Conservation (phyloP, 2,329 filamentous ascomycete genomes). For the Beauveria sp. region DNA sequence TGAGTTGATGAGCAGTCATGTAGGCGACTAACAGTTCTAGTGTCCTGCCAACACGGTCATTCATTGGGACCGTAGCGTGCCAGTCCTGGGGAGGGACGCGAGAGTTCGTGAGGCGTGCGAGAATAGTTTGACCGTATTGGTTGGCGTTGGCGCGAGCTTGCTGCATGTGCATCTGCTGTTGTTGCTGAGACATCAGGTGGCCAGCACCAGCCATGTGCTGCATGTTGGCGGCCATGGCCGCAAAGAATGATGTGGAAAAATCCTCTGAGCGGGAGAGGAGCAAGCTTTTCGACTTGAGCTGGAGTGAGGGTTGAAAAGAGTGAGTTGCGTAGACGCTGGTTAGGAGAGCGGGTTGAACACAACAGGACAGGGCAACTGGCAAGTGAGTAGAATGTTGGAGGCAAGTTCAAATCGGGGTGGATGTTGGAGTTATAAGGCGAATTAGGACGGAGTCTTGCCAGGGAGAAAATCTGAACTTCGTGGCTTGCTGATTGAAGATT, state of each 20-base stretch:
- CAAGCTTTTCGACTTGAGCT: background rate
- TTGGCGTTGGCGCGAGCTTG: slow-evolving; percentile 10
- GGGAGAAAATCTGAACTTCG: background rate
- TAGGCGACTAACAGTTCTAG: slow-evolving; percentile 33
- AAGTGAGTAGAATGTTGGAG: background rate
- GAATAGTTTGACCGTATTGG: slow-evolving; percentile 33
- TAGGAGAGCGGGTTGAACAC: background rate
- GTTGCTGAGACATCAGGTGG: slow-evolving; percentile 34
- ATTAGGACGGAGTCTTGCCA: background rate
- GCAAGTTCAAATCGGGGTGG: no score
- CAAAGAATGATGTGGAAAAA: slow-evolving; percentile 15
- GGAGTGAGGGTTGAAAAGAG: background rate
- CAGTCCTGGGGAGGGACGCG: slow-evolving; percentile 24
- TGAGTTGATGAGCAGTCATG: background rate
- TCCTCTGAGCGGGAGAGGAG: background rate
- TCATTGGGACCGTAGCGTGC: slow-evolving; percentile 30
- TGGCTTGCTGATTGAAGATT: background rate
- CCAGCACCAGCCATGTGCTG: slow-evolving; percentile 44
- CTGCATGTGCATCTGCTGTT: slow-evolving; percentile 31
- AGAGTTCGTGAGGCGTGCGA: slow-evolving; percentile 30
- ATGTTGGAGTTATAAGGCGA: no score
- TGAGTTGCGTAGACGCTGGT: background rate
- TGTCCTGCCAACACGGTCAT: slow-evolving; percentile 35
- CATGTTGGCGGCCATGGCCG: slow-evolving; percentile 55
- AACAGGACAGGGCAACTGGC: background rate